A percentile compares a stretch with the other conserved stretches of the same genome.
phyloP scores from a whole-genome alignment of 257 asterid species.

The Nyctanthes arbortristis region DNA sequence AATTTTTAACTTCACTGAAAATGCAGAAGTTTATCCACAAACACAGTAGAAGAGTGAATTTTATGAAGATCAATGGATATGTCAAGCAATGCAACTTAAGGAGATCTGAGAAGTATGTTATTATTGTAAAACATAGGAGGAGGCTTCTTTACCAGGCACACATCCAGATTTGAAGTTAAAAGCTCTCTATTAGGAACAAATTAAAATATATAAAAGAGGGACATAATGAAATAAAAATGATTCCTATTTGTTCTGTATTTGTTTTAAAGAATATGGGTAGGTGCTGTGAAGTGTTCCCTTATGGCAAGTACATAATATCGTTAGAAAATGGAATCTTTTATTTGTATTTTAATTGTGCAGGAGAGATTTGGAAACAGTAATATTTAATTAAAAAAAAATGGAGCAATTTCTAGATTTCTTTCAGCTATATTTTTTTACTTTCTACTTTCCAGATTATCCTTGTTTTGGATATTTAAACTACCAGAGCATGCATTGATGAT shows the following conservation, averaged over 20 bases:
- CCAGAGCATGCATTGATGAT: neutral
- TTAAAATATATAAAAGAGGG: neutral
- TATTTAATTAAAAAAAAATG: too few relatives aligned
- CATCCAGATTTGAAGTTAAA: neutral
- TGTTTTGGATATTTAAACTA: neutral
- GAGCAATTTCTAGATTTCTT: neutral
- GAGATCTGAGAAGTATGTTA: neutral
- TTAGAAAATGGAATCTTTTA: neutral
- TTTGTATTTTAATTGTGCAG: neutral
- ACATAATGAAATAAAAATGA: neutral
- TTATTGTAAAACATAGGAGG: neutral
- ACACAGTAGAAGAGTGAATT: neutral
- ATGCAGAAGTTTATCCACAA: neutral
- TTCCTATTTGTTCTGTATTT: neutral
- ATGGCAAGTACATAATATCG: neutral
- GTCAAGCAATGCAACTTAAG: conserved; percentile 4
- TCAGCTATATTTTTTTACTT: neutral
- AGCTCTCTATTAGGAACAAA: neutral
- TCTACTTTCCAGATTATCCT: neutral
- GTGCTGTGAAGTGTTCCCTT: neutral
- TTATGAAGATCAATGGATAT: neutral
- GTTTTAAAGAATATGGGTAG: neutral
- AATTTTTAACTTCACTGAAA: neutral
- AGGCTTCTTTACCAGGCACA: neutral
- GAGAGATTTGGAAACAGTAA: neutral